phyloP scores from a whole-genome alignment of 805 yeast genomes.

The Starmerella stigmatis region DNA sequence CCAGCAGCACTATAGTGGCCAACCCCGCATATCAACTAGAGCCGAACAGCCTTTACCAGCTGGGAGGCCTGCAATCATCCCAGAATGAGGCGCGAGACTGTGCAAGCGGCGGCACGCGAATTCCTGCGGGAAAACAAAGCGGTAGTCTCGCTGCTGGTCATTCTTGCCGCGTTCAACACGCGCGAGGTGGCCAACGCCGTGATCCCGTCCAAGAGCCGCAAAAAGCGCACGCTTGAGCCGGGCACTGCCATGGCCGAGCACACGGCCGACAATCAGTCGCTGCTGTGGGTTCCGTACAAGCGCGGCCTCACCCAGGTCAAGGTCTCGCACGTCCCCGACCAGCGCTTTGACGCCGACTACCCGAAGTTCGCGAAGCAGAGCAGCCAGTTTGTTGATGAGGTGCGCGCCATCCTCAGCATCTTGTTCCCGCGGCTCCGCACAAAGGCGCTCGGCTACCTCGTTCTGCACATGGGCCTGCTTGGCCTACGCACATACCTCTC shows the following conservation, averaged over 20 bases:
- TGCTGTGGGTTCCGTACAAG: conserved; percentile 21
- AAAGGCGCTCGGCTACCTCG: conserved; percentile 53
- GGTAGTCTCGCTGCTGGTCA: neutral
- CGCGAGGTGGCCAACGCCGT: conserved; percentile 2
- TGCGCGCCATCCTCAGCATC: conserved; percentile 66
- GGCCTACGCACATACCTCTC: conserved; percentile 80
- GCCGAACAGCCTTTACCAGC: neutral
- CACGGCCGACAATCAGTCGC: neutral
- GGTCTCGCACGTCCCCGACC: conserved; percentile 10
- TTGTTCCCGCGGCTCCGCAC: conserved; percentile 66
- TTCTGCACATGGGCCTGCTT: conserved; percentile 63
- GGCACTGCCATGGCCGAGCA: conserved; percentile 1
- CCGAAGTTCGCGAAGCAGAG: conserved; percentile 27
- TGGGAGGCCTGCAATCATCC: too few relatives aligned
- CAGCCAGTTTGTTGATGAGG: conserved; percentile 60
- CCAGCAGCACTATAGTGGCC: too few relatives aligned
- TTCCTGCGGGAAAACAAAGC: conserved; percentile 5
- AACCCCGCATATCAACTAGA: neutral
- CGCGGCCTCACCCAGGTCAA: conserved; percentile 6
- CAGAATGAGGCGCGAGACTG: neutral
- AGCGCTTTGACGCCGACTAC: conserved; percentile 20
- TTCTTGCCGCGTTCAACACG: conserved; percentile 1
- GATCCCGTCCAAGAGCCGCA: neutral
- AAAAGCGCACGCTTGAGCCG: neutral
- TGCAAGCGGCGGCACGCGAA: conserved; percentile 2